Percentiles rank a stretch among this genome's conserved stretches.
These are phyloP conservation scores for Lachnellula willkommii DNA, from an alignment of 2,329 filamentous ascomycete genomes.

Conservation along the genomic window DNA sequence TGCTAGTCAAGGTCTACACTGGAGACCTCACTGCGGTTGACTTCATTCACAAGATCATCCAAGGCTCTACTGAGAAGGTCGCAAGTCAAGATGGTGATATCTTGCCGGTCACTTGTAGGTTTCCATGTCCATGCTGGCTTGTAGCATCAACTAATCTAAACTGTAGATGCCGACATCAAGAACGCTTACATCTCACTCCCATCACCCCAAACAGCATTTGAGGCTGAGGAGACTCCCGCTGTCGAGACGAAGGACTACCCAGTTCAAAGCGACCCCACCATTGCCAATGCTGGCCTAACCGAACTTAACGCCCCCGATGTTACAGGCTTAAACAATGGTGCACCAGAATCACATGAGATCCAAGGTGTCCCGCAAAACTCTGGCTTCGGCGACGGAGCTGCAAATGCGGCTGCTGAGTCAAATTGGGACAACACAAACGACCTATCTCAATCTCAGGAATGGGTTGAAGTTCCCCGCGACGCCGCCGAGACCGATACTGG, in stretches of 20 bases:
- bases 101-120: conserved; percentile 67
- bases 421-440: conserved; percentile 53
- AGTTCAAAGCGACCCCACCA: conserved; percentile 57
- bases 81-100: conserved; percentile 58
- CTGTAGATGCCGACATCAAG: conserved; percentile 55
- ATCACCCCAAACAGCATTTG: conserved; percentile 29
- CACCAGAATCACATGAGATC: conserved; percentile 26
- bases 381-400: conserved; percentile 46
- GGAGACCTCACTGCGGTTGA: conserved; percentile 70
- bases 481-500: conserved; percentile 68
- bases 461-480: conserved; percentile 63
- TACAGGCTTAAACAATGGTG: conserved; percentile 38
- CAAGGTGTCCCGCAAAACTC: conserved; percentile 45
- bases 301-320: conserved; percentile 53
- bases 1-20: conserved; percentile 71
- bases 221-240: conserved; percentile 32
- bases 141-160: conserved; percentile 14
- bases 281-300: conserved; percentile 60
- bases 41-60: conserved; percentile 71
- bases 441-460: conserved; percentile 32
- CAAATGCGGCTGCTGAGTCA: conserved; percentile 57
- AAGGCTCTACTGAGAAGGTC: conserved; percentile 63
- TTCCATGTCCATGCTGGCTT: background rate
- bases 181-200: conserved; percentile 44
- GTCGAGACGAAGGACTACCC: conserved; percentile 33